Evolutionary conservation across 768 basidiomycete species (phyloP), one percentile per base, ranked within the genome.

Genomic region (Kwoniella bestiolae): DNA sequence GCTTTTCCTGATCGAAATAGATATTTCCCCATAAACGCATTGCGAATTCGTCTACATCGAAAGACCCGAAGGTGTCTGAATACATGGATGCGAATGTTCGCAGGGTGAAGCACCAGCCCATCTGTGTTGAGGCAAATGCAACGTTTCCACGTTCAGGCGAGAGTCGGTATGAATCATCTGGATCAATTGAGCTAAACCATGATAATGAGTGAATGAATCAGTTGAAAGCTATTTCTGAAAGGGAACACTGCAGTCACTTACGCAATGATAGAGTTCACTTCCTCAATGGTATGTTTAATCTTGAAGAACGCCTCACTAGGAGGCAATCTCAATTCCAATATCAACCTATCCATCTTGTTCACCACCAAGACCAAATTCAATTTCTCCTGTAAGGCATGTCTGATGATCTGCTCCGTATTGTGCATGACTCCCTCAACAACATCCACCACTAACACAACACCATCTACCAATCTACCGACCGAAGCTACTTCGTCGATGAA

Each of bases 341-440:
- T 97, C 56, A 99, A 87, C 60, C 96, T 87, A 82, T 99, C 96
- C 76, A 99, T 89, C 85, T 99, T 99, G 85, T 99, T 99, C 69
- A 99, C 87, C 34, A 99, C 89, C 50, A 99, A 86, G 7, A 91
- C 92, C 67, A 94, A 90, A 84, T 91, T 90, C 75, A 94, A 84
- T 60, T 87, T 86, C 82, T 98, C 92, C 84, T 91, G 90, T 21
- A 98, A 80, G 47, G 91, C 91, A 79, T 97, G 91, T 56, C 92
- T 87, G 72, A 98, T 86, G 70, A 93, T 86, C 58, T 87, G 86
- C 82, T 96, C 93, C 18, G 94, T 90, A 68, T 91, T 91, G 65
- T 92, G 89, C 94, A 98, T 95, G 69, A 93, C 95, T 73, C 96
- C 96, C 84, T 98, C 96, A 4, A 98, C 91, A n/a, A 91, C 96